Conservation (phyloP, 2,329 filamentous ascomycete genomes). For the Curvularia spicifera region DNA sequence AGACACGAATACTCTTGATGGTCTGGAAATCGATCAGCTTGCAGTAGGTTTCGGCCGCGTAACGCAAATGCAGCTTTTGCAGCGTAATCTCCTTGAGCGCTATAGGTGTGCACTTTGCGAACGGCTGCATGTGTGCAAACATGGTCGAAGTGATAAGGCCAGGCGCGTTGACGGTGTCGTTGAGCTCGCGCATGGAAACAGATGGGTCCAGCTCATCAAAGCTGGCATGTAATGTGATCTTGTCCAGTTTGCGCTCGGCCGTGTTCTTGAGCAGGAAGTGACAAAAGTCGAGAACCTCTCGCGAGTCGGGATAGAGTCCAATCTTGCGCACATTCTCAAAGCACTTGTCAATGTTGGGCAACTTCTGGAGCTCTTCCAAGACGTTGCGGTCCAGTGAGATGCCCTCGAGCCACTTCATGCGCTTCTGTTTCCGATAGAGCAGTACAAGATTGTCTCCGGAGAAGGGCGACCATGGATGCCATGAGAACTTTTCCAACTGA, state of each 20-base stretch:
- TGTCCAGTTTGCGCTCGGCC: constrained; percentile 48
- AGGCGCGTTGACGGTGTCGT: constrained; percentile 56
- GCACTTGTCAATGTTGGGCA: constrained; percentile 48
- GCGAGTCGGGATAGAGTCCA: constrained; percentile 56
- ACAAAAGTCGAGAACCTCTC: constrained; percentile 54
- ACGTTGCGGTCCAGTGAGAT: constrained; percentile 54
- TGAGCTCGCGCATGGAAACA: constrained; percentile 51
- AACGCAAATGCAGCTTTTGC: constrained; percentile 55
- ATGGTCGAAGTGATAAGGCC: constrained; percentile 56
- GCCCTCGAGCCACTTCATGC: constrained; percentile 57
- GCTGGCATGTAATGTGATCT: constrained; percentile 56
- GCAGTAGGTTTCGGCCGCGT: constrained; percentile 58
- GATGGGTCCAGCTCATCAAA: constrained; percentile 50
- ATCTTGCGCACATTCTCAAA: constrained; percentile 54
- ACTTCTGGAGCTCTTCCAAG: constrained; percentile 52
- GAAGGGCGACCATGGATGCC: constrained; percentile 59
- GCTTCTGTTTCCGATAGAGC: constrained; percentile 57
- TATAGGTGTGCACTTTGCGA: constrained; percentile 55
- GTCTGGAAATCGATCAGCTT: constrained; percentile 55
- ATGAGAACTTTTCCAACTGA: constrained; percentile 58
- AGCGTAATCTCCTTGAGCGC: constrained; percentile 54
- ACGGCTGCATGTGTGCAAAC: constrained; percentile 56
- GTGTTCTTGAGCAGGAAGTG: constrained; percentile 53
- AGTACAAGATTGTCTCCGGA: constrained; percentile 56
- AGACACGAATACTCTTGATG: constrained; percentile 52